Conservation (phyloP, 805 yeast species). For the Nakazawaea peltata region DNA sequence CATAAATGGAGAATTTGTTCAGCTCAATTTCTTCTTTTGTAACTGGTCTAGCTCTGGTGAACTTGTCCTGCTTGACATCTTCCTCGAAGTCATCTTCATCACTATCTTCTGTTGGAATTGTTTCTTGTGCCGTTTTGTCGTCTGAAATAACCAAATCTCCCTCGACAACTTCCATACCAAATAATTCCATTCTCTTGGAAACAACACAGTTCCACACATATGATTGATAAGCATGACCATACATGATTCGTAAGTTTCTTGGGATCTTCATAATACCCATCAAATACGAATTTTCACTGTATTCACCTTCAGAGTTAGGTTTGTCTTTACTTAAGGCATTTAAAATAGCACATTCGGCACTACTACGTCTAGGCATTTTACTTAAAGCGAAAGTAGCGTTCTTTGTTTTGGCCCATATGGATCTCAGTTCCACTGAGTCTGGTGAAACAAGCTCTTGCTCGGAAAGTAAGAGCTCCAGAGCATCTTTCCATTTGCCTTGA, state of each 20-base stretch:
- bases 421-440: conserved; percentile 76
- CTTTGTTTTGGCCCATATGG: conserved; percentile 66
- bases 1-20: conserved; percentile 60
- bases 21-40: conserved; percentile 63
- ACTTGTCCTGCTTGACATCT: conserved; percentile 53
- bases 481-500: conserved; percentile 69
- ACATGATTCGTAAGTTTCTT: conserved; percentile 86
- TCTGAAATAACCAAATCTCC: conserved; percentile 69
- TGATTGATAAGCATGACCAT: conserved; percentile 96
- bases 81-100: conserved; percentile 56
- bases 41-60: conserved; percentile 62
- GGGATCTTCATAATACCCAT: conserved; percentile 86
- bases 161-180: conserved; percentile 60
- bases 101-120: conserved; percentile 17
- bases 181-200: conserved; percentile 62
- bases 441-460: conserved; percentile 84
- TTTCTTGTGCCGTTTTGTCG: conserved; percentile 14
- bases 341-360: conserved; percentile 76
- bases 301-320: conserved; percentile 37
- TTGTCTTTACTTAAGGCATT: conserved; percentile 46
- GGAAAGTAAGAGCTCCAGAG: conserved; percentile 68
- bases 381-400: conserved; percentile 60
- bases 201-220: conserved; percentile 90
- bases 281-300: conserved; percentile 50
- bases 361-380: conserved; percentile 80